phyloP scores from a whole-genome alignment of 2,329 filamentous ascomycete species.

The Diaporthe amygdali region DNA sequence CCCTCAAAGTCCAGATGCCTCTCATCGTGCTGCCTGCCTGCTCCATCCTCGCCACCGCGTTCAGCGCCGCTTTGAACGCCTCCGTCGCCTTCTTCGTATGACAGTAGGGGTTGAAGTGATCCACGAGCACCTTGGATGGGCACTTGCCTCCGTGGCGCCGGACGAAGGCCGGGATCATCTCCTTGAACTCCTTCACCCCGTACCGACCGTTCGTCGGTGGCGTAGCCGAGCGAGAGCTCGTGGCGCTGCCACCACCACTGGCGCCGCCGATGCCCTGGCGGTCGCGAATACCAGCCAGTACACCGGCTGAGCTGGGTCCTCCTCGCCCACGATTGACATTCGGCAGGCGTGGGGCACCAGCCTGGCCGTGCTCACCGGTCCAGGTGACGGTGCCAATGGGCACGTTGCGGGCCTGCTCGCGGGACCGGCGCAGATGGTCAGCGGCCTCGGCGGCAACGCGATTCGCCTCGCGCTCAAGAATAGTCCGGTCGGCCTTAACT shows the following conservation, averaged over 20 bases:
- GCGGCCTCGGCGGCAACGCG: conserved; percentile 80
- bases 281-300: conserved; percentile 62
- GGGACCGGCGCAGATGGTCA: conserved; percentile 74
- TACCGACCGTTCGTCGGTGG: conserved; percentile 42
- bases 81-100: conserved; percentile 69
- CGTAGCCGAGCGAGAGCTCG: conserved; percentile 50
- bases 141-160: conserved; percentile 77
- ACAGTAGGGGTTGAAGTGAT: conserved; percentile 87
- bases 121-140: conserved; percentile 83
- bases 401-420: conserved; percentile 72
- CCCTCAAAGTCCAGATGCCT: conserved; percentile 58
- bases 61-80: conserved; percentile 83
- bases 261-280: conserved; percentile 56
- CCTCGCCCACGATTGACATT: conserved; percentile 52
- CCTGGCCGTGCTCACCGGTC: conserved; percentile 84
- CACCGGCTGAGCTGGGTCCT: conserved; percentile 57
- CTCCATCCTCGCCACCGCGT: conserved; percentile 75
- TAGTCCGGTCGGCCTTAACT: conserved; percentile 74
- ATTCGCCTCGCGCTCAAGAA: conserved; percentile 83
- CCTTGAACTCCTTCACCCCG: conserved; percentile 67
- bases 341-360: conserved; percentile 69
- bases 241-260: conserved; percentile 37
- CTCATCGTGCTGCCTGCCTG: conserved; percentile 58
- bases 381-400: conserved; percentile 90
- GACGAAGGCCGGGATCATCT: conserved; percentile 80